Conservation (phyloP, 208 protist species). For the Lotmaria passim region DNA sequence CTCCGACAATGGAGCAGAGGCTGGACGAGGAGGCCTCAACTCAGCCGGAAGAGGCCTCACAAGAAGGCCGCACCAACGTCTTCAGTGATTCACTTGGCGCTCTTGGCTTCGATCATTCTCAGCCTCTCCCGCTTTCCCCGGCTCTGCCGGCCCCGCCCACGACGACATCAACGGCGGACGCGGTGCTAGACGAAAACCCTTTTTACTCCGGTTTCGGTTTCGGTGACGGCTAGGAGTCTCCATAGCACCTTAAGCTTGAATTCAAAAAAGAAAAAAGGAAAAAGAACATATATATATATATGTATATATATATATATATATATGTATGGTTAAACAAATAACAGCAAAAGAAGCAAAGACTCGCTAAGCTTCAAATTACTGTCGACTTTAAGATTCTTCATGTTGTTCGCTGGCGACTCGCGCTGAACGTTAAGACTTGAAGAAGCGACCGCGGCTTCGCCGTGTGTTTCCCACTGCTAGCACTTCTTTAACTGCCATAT, state of each 20-base stretch:
- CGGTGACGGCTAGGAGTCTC: too few species aligned
- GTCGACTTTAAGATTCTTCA: too few species aligned
- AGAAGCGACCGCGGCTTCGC: too few species aligned
- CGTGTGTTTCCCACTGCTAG: too few species aligned
- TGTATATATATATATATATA: neutral
- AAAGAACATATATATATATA: neutral
- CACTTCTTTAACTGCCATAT: too few species aligned
- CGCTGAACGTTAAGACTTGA: too few species aligned
- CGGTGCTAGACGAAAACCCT: conserved; percentile 33
- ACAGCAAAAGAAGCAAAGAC: too few species aligned
- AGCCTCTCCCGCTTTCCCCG: neutral
- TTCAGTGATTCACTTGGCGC: neutral
- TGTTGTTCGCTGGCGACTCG: too few species aligned
- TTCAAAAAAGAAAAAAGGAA: neutral
- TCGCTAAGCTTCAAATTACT: too few species aligned
- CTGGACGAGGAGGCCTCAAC: neutral
- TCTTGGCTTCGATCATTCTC: neutral
- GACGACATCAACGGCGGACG: neutral
- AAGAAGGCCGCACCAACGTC: neutral
- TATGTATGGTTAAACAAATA: conserved; percentile 11
- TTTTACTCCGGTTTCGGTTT: conserved; percentile 50
- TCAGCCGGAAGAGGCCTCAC: neutral
- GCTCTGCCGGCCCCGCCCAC: neutral
- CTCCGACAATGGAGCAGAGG: neutral
- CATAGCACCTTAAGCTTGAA: conserved; percentile 4